Evolutionary conservation across 2,329 filamentous ascomycete genomes (phyloP), one percentile per base, ranked within the genome.

Genomic region (Myriosclerotinia curreyana): DNA sequence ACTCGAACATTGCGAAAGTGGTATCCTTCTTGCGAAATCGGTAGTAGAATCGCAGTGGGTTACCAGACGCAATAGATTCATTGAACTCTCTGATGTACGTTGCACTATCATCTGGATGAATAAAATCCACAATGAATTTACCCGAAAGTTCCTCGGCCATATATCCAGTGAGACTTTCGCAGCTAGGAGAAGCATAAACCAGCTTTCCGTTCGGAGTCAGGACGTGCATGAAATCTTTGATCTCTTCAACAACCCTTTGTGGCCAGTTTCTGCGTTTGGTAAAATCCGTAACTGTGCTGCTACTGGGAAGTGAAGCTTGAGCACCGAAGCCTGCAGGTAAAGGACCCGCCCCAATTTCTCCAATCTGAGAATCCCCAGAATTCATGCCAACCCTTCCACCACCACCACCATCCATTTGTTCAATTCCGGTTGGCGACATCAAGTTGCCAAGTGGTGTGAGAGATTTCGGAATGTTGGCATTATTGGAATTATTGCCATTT

Each of bases 21-120:
- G 85, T 87, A 73, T 95, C 90, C 69, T 86, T 86, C 76, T 87
- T 90, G 73, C 82, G 84, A 74, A 97, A 86, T 58, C 94, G 87
- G 75, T 96, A 95, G 79, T 96, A 96, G 75, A 96, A 86, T 65
- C 90, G 89, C 67, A 97, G 77, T 5, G 86, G 81, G 69, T 90
- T 88, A n/a, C 89, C 91, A 9, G 86, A 90, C 2, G 91, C 87
- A 68, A 96, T 94, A 20, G 89, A 90, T 75, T 96, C 91, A 75
- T 95, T 92, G 79, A 97, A 88, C 75, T 97, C 92, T 61, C 91
- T 85, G 63, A 92, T 85, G 73, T 96, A 96, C 67, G 94, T 86
- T 63, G 86, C 85, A 68, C 87, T 86, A 76, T 97, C 93, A 75
- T 96, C 92, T 6, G 88, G 84, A 75, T 98, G 94, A 65, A 97